Percentiles rank a stretch among this genome's conserved stretches.
These are phyloP conservation scores for Aspergillus sclerotioniger DNA, from an alignment of 495 filamentous ascomycete genomes.

Conservation along the genomic window DNA sequence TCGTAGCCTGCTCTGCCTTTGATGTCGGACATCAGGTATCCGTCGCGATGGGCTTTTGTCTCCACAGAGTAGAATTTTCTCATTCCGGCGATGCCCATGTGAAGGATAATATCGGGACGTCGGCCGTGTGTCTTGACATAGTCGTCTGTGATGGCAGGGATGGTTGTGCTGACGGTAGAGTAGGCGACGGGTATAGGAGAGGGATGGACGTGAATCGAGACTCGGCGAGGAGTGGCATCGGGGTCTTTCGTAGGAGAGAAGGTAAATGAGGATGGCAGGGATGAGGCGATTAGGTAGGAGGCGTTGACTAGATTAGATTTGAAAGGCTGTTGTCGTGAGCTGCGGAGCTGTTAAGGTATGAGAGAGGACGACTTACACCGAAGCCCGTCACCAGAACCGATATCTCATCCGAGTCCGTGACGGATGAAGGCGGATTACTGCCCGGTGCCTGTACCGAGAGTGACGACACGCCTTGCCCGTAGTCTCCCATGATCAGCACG, in stretches of 20 bases:
- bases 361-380: slow-evolving; percentile 51
- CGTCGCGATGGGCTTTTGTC: slow-evolving; percentile 66
- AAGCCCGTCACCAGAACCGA: slow-evolving; percentile 73
- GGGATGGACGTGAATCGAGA: slow-evolving; percentile 65
- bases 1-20: slow-evolving; percentile 56
- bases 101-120: slow-evolving; percentile 64
- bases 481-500: slow-evolving; percentile 40
- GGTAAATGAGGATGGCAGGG: slow-evolving; percentile 36
- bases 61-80: slow-evolving; percentile 69
- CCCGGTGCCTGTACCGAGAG: slow-evolving; percentile 14
- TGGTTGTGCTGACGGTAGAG: slow-evolving; percentile 53
- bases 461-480: slow-evolving; percentile 26
- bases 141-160: slow-evolving; percentile 56
- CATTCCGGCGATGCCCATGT: slow-evolving; percentile 80
- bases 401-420: slow-evolving; percentile 43
- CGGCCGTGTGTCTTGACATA: slow-evolving; percentile 37
- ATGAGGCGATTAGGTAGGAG: slow-evolving; percentile 66
- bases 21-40: slow-evolving; percentile 69
- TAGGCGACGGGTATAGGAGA: slow-evolving; percentile 70
- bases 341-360: slow-evolving; percentile 6
- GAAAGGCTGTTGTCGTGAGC: slow-evolving; percentile 54
- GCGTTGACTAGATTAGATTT: slow-evolving; percentile 66
- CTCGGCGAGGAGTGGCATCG: slow-evolving; percentile 39
- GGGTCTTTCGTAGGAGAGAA: slow-evolving; percentile 18
- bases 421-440: slow-evolving; percentile 15